Base-by-base conservation (phyloP, 1,284 basidiomycete genomes). In the Wallemia hederae region DNA sequence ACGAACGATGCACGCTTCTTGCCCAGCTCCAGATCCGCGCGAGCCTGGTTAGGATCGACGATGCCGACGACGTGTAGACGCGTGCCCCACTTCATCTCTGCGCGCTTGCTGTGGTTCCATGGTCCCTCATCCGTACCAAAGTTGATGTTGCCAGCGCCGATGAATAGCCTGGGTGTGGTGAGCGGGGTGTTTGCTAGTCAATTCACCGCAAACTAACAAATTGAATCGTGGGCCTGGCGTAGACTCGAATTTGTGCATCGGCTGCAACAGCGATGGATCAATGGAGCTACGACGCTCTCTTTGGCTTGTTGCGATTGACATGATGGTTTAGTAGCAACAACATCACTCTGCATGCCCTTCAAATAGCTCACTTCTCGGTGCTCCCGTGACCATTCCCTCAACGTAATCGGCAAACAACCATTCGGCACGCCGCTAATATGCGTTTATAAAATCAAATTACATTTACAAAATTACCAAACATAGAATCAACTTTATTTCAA, bases 1-100 rank as follows among this genome's bases (percentile, higher is more conserved):
- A 97, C 91, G 76, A 94, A 94, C 25, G 84, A 86, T 67, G 85
- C 82, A 69, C 89, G 82, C 78, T 98, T 98, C 73, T 85, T 82
- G 66, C 81, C 78, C 62, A 97, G 80, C 28, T 86, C 86, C 15
- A 78, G 73, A 17, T 80, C 76, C 22, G 90, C 88, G 63, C 89
- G 86, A 55, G 85, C 82, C 61, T 79, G 75, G 15, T 81, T 82
- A 27, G 94, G 92, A 71, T 98, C 92, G 67, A 98, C 85, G 62
- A 98, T 76, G 17, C 88, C 92, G 61, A 88, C 80, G 60, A 98
- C 89, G 72, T 94, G 96, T 71, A 98, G 83, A 67, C 92, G 86
- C 24, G 82, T 85, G 58, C 92, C 92, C 63, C 98, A 84, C 76
- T 98, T 96, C 74, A 83, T 60, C 75, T 91, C 88, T 66, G 92